Conservation (phyloP, 768 basidiomycete species). For the Trametes sanguinea region DNA sequence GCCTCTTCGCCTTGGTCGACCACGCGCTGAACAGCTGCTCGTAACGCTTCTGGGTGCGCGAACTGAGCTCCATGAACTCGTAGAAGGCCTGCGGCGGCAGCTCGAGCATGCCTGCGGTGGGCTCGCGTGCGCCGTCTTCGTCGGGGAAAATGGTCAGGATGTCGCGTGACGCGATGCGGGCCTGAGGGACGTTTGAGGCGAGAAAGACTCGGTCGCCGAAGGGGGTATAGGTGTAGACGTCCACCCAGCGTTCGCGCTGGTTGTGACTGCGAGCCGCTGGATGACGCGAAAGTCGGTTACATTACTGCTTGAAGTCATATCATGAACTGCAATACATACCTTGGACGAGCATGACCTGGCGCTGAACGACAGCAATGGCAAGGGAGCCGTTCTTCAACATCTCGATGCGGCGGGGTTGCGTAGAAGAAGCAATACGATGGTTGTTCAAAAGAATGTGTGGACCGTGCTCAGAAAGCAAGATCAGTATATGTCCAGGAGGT, state of each 20-base stretch:
- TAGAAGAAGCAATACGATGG: background rate
- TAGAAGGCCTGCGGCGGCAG: slow-evolving; percentile 59
- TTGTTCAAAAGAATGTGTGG: background rate
- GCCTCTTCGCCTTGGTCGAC: background rate
- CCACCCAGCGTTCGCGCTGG: slow-evolving; percentile 57
- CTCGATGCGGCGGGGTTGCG: background rate
- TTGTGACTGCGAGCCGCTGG: slow-evolving; percentile 59
- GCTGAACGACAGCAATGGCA: slow-evolving; percentile 69
- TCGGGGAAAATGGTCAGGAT: slow-evolving; percentile 60
- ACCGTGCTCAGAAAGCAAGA: background rate
- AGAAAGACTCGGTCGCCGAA: slow-evolving; percentile 71
- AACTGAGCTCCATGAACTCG: slow-evolving; percentile 56
- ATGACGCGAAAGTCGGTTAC: background rate
- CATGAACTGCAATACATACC: slow-evolving; percentile 37
- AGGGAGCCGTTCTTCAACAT: slow-evolving; percentile 49
- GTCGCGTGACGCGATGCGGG: slow-evolving; percentile 62
- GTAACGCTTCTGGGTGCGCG: slow-evolving; percentile 53
- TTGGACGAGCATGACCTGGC: slow-evolving; percentile 69
- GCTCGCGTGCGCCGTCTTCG: slow-evolving; percentile 34
- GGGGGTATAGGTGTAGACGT: slow-evolving; percentile 64
- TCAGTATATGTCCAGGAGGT: background rate
- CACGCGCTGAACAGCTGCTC: slow-evolving; percentile 49
- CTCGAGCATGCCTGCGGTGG: slow-evolving; percentile 58
- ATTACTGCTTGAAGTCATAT: no score
- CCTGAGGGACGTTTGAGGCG: slow-evolving; percentile 55